Evolutionary conservation across 371 early-diverging fungal species (phyloP), one percentile per base, ranked within the genome.

Genomic region (Haplosporangium sp.): DNA sequence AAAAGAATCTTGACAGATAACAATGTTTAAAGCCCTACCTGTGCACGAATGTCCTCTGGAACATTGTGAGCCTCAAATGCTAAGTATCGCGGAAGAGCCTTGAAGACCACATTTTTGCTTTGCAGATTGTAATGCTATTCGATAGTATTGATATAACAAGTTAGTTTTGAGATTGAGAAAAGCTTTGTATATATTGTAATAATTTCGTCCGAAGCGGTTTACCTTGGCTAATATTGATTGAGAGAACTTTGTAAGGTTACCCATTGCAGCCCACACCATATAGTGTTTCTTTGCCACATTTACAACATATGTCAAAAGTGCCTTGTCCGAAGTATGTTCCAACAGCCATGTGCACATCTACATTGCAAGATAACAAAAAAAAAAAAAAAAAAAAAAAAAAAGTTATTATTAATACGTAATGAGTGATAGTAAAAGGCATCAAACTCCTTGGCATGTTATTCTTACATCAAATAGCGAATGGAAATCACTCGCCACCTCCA

Each of bases 301-400:
- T 44, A 92, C 84, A 0, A 88, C 85, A 48, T 88, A 83, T 0
- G 86, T 83, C 60, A 87, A 84, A 34, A 93, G 65, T 2, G 81
- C 60, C 15, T 77, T 75, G 35, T 89, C 90, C 35, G 86, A 84
- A 4, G 93, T 89, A 59, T 92, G 92, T 37, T 88, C 87, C 38
- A 94, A 71, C 20, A 88, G 82, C 94, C 94, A 94, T 17, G 89
- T 62, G 9, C 91, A 73, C 52, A 89, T 74, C 82, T 88, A 79
- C 4, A 44, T 53, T 39, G 19, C 61, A 50, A 39, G 13, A 20
- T 37, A 17, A 19, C 39, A 35, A 15, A 60, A 15, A 8, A 5
- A 11, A 40, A 40, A 3, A 20, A n/a, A n/a, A n/a, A 19, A 48
- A 35, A 15, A 60, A 15, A 8, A 5, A 11, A 40, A 40, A 3